Base-by-base conservation (phyloP, 2,329 filamentous ascomycete genomes). In the Epichloe gansuensis region DNA sequence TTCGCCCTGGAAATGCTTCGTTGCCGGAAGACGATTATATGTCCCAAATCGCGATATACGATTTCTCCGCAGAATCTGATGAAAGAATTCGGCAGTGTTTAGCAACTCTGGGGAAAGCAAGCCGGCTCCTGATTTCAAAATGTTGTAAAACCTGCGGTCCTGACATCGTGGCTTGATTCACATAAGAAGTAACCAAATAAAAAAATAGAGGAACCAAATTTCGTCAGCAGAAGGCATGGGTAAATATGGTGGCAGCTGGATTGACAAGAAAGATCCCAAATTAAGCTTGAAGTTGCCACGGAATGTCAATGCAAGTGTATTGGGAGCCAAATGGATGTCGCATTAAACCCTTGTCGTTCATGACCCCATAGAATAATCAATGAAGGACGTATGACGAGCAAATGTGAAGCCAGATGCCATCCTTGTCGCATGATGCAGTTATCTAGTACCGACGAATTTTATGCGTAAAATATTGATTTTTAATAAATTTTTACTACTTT, bases 1-100 rank as follows among this genome's bases (percentile, higher is more conserved):
- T 76, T 52, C 76, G 88, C 52, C 83, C 85, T 15, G 88, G 86
- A 12, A 93, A 93, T 67, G 77, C 80, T 39, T 75, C 75, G 34
- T 68, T 91, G 56, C 71, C 76, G 11, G 67, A 69, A 21, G 73
- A 75, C 28, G 73, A 81, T 51, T 60, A 59, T 46, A 58, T 72
- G 49, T 61, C 66, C 28, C 55, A 55, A 38, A 54, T 64, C 46
- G 69, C 66, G 39, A 63, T 73, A 54, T 54, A 57, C 49, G 65
- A 68, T 57, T 71, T 72, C 56, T 61, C 57, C 38, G 54, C 60
- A 42, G 49, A 61, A 28, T 63, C 65, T 9, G 54, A 54, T 34
- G 25, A 35, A 9, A 53, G 15, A n/a, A 51, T 55, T 21, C 46
- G 39, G 31, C 37, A 44, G 23, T 55, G 53, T 12, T 48, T 60